Percentiles rank a stretch among this genome's conserved stretches.
Evolutionary conservation across 1,284 basidiomycete species (phyloP).

Genomic region (Coniophora puteana): DNA sequence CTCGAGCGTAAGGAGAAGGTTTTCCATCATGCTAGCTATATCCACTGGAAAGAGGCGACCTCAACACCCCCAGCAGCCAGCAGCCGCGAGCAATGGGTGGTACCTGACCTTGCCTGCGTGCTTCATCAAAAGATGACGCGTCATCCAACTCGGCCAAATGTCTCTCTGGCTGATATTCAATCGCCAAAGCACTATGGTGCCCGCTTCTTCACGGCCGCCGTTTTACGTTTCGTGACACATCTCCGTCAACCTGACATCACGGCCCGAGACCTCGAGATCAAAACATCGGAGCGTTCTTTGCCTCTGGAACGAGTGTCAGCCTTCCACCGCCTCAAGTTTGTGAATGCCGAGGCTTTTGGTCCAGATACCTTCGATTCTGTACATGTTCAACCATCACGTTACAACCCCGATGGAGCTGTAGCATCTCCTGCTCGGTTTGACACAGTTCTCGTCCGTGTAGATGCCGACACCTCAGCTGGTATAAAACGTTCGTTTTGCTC

Average conservation of each 20-base stretch:
- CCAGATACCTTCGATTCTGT: too few species aligned
- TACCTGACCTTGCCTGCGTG: neutral
- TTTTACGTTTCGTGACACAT: too few species aligned
- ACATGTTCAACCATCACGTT: too few species aligned
- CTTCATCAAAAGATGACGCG: neutral
- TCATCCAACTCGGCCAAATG: neutral
- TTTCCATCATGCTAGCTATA: conserved; percentile 15
- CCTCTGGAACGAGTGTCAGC: too few species aligned
- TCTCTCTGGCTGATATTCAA: neutral
- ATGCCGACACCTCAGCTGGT: neutral
- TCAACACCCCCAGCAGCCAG: neutral
- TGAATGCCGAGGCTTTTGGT: too few species aligned
- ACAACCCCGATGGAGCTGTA: too few species aligned
- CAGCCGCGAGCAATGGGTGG: neutral
- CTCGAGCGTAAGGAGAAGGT: conserved; percentile 25
- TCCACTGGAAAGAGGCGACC: conserved; percentile 14
- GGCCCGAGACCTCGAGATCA: too few species aligned
- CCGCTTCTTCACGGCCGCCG: too few species aligned
- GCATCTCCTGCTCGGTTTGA: conserved; percentile 5
- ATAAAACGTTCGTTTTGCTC: neutral
- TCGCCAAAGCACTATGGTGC: too few species aligned
- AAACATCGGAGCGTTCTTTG: too few species aligned
- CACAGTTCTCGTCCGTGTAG: conserved; percentile 2
- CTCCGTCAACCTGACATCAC: too few species aligned
- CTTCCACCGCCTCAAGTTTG: too few species aligned